phyloP scores from a whole-genome alignment of 148 eudicot genomes.

The Arctostaphylos glauca region DNA sequence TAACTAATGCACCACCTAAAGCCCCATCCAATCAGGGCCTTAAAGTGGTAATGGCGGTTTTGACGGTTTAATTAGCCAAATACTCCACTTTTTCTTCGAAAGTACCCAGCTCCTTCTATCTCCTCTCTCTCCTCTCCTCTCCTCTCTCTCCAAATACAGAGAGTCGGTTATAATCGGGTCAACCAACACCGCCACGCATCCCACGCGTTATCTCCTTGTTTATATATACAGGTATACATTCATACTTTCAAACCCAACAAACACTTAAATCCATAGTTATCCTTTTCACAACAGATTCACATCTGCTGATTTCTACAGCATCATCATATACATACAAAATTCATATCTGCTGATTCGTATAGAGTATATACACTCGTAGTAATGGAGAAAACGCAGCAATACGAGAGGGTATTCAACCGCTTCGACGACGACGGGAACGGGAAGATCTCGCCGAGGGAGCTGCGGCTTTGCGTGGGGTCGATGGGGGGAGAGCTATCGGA shows the following conservation, averaged over 20 bases:
- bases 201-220: constrained; percentile 15
- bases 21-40: too few relatives aligned
- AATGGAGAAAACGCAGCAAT: constrained; percentile 16
- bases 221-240: not conserved
- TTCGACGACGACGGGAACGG: constrained; percentile 44
- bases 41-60: not conserved
- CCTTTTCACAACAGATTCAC: not conserved
- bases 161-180: not conserved
- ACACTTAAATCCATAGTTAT: not conserved
- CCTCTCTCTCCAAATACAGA: not conserved
- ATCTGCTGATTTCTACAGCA: not conserved
- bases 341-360: not conserved
- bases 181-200: not conserved
- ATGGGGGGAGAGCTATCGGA: constrained; percentile 25
- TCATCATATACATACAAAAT: too few relatives aligned
- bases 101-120: not conserved
- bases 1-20: too few relatives aligned
- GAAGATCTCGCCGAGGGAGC: constrained; percentile 38
- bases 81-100: not conserved
- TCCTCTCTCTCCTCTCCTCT: not conserved
- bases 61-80: not conserved
- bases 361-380: not conserved
- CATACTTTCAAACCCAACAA: not conserved
- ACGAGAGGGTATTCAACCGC: constrained; percentile 32
- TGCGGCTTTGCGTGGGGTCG: constrained; percentile 23